A percentile compares a stretch with the other conserved stretches of the same genome.
Evolutionary conservation across 1,139 yeast species (phyloP).

Genomic region (Taphrina deformans): DNA sequence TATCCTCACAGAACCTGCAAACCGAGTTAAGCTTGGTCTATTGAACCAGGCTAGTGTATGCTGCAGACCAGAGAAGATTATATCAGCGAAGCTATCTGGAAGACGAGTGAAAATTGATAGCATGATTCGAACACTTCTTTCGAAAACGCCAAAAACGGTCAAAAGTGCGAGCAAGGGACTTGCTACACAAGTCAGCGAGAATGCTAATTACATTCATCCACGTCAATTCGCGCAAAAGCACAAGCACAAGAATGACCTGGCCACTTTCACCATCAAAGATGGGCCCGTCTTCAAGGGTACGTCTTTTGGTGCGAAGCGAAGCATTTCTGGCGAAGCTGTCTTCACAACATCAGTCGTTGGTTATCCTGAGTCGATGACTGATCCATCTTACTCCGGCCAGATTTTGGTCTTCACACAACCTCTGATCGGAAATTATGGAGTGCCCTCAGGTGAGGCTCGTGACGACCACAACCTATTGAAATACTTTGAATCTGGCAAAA

Average conservation of each 20-base stretch:
- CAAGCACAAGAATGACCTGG: constrained; percentile 58
- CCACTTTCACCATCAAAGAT: constrained; percentile 84
- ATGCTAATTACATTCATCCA: constrained; percentile 31
- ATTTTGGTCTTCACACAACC: constrained; percentile 96
- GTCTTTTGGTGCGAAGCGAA: constrained; percentile 91
- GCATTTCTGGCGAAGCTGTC: constrained; percentile 94
- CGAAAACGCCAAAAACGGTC: not conserved
- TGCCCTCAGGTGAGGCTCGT: constrained; percentile 76
- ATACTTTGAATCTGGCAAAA: constrained; percentile 85
- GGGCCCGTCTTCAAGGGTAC: constrained; percentile 93
- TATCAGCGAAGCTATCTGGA: constrained; percentile 22
- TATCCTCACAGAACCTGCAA: not conserved
- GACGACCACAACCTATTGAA: constrained; percentile 83
- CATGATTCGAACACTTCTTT: constrained; percentile 15
- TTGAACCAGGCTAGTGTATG: constrained; percentile 16
- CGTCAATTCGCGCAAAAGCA: constrained; percentile 32
- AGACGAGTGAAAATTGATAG: constrained; percentile 5
- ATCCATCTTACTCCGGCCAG: constrained; percentile 95
- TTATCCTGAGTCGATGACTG: constrained; percentile 98
- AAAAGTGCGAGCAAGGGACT: not conserved
- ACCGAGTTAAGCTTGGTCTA: constrained; percentile 9
- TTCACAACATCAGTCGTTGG: constrained; percentile 97
- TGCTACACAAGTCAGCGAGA: constrained; percentile 22
- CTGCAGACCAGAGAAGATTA: constrained; percentile 27
- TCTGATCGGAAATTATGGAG: constrained; percentile 95